Conservation (phyloP, 179 eudicot species). For the Spinacia oleracea region DNA sequence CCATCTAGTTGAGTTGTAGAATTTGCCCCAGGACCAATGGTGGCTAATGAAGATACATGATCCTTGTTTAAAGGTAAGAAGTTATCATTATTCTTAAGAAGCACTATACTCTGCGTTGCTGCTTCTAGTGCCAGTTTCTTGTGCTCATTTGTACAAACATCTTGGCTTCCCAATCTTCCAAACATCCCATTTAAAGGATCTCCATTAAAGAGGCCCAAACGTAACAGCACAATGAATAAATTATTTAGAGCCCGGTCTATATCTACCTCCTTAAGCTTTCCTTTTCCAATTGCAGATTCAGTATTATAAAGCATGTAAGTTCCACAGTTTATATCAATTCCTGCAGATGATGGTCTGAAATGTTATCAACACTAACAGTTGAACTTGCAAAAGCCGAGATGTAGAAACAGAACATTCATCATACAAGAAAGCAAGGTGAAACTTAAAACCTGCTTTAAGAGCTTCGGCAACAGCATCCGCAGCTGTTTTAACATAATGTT, state of each 20-base stretch:
- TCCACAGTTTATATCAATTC: conserved; percentile 92
- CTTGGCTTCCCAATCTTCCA: conserved; percentile 58
- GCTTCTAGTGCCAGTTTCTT: conserved; percentile 79
- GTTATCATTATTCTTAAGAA: conserved; percentile 71
- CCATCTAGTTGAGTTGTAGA: conserved; percentile 60
- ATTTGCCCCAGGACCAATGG: conserved; percentile 86
- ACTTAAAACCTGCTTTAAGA: conserved; percentile 72
- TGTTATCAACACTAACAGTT: conserved; percentile 15
- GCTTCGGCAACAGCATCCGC: conserved; percentile 90
- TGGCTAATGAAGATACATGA: conserved; percentile 55
- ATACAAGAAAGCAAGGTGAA: conserved; percentile 1
- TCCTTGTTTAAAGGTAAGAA: conserved; percentile 64
- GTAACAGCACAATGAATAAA: conserved; percentile 68
- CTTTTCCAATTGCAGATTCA: conserved; percentile 61
- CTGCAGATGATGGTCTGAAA: conserved; percentile 35
- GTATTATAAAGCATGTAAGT: conserved; percentile 67
- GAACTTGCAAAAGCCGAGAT: conserved; percentile 4
- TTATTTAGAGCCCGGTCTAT: conserved; percentile 75
- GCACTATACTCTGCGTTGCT: conserved; percentile 86
- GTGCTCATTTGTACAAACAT: conserved; percentile 77
- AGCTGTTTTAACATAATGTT: conserved; percentile 50
- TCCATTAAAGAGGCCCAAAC: conserved; percentile 82
- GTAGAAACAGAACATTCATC: background rate
- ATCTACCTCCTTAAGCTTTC: conserved; percentile 67
- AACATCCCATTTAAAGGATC: conserved; percentile 53